phyloP scores from a whole-genome alignment of 345 rosid genomes.

The Linum lewisii region DNA sequence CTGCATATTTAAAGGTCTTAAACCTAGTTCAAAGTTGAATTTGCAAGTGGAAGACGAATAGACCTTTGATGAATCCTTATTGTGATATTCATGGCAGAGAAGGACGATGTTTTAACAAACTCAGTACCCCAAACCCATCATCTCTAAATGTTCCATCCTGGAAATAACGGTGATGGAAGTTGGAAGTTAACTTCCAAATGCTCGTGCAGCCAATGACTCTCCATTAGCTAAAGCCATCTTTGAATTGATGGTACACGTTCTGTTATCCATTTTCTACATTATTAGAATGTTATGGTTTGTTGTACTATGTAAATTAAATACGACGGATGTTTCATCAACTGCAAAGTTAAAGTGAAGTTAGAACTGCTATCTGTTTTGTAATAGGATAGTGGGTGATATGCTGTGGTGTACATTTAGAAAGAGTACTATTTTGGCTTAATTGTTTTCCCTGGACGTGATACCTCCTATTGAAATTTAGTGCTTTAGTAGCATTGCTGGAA shows the following conservation, averaged over 20 bases:
- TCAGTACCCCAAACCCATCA: constrained; percentile 89
- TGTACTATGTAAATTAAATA: not conserved
- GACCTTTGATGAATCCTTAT: not conserved
- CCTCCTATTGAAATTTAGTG: not conserved
- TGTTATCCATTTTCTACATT: not conserved
- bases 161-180: constrained; percentile 84
- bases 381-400: not conserved
- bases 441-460: not conserved
- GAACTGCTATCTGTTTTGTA: too few relatives aligned
- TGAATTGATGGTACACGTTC: constrained; percentile 56
- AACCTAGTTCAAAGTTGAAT: not conserved
- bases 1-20: not conserved
- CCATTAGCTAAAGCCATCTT: constrained; percentile 69
- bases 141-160: constrained; percentile 96
- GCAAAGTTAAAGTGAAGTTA: not conserved
- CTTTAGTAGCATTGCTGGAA: not conserved
- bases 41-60: not conserved
- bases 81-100: constrained; percentile 50
- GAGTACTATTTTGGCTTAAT: not conserved
- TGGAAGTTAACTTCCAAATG: constrained; percentile 85
- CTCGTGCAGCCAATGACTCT: constrained; percentile 64
- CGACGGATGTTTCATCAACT: not conserved
- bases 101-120: constrained; percentile 91
- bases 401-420: not conserved
- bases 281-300: not conserved